Evolutionary conservation across 148 eudicot genomes (phyloP), one percentile per base, ranked within the genome.

Genomic region (Amaranthus hypochondriacus): DNA sequence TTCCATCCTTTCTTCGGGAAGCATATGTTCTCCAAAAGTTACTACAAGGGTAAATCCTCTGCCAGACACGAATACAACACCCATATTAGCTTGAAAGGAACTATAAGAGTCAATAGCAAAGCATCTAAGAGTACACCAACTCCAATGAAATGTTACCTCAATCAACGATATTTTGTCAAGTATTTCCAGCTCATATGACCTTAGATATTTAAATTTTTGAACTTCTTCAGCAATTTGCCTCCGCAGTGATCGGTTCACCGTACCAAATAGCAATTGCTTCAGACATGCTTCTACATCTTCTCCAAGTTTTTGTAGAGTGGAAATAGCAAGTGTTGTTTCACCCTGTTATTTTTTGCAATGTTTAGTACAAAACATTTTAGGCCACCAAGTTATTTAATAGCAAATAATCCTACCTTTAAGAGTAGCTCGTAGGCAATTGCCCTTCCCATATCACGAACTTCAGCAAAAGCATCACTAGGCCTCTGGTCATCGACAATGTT

Each of bases 261-360:
- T 86, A 68, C 98, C 98, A 81, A 89, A 94, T 67, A 85, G 82
- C 79, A 94, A 82, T 81, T 91, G 89, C 85, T 82, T 91, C 76
- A 94, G 89, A 79, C 89, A 82, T 74, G 82, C 81, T 84, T 94
- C 97, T 66, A 91, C 73, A 77, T 94, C 95, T 81, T 94, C 98
- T 69, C 98, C 98, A 76, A 94, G 98, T 85, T 90, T 94, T 86
- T 88, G 93, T 83, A 94, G 73, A 11, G 92, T 91, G 73, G 90
- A 79, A 69, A 89, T 83, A 69, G 91, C 98, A 80, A 89, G 90
- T 79, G 80, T 88, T 70, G 84, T 87, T 81, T 91, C 98, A 77
- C 97, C 98, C 98, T 94, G 76, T 82, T 43, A 79, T 82, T 49
- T 82, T 49, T 78, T 76, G 82, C 56, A 71, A 59, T 13, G 63